Conservation (phyloP, 768 basidiomycete genomes). For the Termitomyces sp. region DNA sequence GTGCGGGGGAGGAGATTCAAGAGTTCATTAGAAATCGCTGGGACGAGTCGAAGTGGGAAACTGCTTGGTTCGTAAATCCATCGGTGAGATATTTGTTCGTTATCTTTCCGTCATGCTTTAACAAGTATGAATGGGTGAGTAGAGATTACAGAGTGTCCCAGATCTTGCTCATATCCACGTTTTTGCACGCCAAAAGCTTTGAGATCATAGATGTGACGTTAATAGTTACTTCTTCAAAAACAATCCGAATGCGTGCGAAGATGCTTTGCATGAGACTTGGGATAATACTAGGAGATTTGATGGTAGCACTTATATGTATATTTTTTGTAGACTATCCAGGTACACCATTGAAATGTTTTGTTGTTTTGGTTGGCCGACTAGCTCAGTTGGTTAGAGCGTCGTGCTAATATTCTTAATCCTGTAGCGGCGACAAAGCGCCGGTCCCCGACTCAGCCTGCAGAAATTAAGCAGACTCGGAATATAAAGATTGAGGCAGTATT, state of each 20-base stretch:
- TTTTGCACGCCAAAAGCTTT: slow-evolving; percentile 60
- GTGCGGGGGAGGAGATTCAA: slow-evolving; percentile 57
- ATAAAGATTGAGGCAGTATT: too few species aligned
- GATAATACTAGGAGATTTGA: too few species aligned
- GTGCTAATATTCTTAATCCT: slow-evolving; percentile 56
- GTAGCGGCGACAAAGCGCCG: not conserved
- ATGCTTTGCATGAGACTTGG: not conserved
- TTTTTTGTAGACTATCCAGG: too few species aligned
- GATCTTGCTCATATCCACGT: slow-evolving; percentile 86
- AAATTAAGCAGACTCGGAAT: too few species aligned
- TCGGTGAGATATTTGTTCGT: slow-evolving; percentile 49
- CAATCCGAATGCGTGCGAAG: too few species aligned
- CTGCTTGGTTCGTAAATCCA: slow-evolving; percentile 90
- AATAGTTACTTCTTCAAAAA: too few species aligned
- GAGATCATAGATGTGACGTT: not conserved
- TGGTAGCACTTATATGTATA: not conserved
- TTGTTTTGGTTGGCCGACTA: slow-evolving; percentile 32
- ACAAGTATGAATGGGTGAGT: slow-evolving; percentile 9
- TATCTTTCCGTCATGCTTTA: slow-evolving; percentile 3
- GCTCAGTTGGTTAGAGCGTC: slow-evolving; percentile 94
- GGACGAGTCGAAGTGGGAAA: slow-evolving; percentile 78
- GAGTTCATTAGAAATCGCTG: slow-evolving; percentile 64
- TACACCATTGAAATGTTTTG: too few species aligned
- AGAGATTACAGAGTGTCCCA: slow-evolving; percentile 82
- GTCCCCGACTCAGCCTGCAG: too few species aligned